A percentile compares a stretch with the other conserved stretches of the same genome.
These are phyloP conservation scores for Taxawa tesnikishii DNA, from an alignment of 2,329 filamentous ascomycete genomes.

Conservation along the genomic window DNA sequence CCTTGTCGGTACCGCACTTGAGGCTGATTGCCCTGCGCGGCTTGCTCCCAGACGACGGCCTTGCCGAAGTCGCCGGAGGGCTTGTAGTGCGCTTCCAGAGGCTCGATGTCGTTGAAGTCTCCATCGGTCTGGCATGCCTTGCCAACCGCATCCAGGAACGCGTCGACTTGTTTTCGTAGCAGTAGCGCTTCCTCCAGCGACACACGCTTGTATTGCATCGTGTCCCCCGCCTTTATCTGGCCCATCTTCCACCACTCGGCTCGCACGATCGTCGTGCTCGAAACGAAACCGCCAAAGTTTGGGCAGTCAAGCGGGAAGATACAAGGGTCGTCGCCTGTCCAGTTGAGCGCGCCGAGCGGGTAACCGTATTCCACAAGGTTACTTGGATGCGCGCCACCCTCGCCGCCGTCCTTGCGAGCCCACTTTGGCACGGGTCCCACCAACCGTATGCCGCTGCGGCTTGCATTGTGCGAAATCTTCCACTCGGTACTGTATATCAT, in stretches of 20 bases:
- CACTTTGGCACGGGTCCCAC: conserved; percentile 47
- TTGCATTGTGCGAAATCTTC: conserved; percentile 50
- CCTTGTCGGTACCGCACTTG: conserved; percentile 23
- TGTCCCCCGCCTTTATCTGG: conserved; percentile 48
- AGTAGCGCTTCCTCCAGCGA: conserved; percentile 40
- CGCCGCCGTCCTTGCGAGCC: conserved; percentile 47
- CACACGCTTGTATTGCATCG: conserved; percentile 36
- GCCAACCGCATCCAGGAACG: conserved; percentile 32
- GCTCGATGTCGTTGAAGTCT: conserved; percentile 19
- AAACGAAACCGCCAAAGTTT: conserved; percentile 49
- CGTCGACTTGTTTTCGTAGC: conserved; percentile 29
- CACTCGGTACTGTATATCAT: conserved; percentile 46
- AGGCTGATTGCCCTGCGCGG: conserved; percentile 14
- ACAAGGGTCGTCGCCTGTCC: conserved; percentile 49
- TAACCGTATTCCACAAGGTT: conserved; percentile 46
- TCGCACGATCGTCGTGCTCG: conserved; percentile 41
- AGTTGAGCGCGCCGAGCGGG: conserved; percentile 45
- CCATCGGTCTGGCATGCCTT: conserved; percentile 22
- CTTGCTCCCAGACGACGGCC: conserved; percentile 18
- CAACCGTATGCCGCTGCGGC: conserved; percentile 47
- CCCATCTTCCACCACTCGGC: conserved; percentile 51
- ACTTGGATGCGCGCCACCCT: conserved; percentile 48
- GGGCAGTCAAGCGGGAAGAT: conserved; percentile 48
- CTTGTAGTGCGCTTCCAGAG: conserved; percentile 14
- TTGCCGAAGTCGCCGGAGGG: conserved; percentile 14